Conservation (phyloP, 192 early-diverging fungal genomes). For the Thoreauomyces humboldtii region DNA sequence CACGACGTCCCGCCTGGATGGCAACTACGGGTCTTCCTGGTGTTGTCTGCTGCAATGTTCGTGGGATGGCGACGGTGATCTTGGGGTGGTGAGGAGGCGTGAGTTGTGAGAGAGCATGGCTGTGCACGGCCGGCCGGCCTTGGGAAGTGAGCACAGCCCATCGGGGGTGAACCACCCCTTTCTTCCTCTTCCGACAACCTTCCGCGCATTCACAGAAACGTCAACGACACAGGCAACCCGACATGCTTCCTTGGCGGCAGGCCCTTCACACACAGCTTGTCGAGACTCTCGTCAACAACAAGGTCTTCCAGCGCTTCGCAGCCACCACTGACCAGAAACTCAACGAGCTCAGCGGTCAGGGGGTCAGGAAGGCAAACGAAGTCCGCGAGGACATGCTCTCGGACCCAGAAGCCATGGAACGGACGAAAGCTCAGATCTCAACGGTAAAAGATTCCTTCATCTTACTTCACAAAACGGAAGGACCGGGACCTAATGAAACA, state of each 20-base stretch:
- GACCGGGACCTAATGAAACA: background rate
- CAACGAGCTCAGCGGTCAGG: slow-evolving; percentile 15
- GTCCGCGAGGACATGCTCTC: slow-evolving; percentile 3
- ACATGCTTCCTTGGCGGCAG: slow-evolving; percentile 27
- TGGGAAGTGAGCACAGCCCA: too few species aligned
- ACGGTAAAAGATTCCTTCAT: slow-evolving; percentile 4
- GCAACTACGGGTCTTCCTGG: too few species aligned
- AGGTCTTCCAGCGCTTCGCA: slow-evolving; percentile 12
- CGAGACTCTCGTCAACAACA: slow-evolving; percentile 21
- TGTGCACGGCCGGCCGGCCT: too few species aligned
- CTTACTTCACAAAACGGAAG: background rate
- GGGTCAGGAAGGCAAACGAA: slow-evolving; percentile 9
- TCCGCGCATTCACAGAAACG: too few species aligned
- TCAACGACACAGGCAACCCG: too few species aligned
- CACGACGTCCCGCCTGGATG: too few species aligned
- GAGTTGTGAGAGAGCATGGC: too few species aligned
- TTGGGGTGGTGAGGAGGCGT: too few species aligned
- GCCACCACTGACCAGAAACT: slow-evolving; percentile 18
- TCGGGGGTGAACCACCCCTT: too few species aligned
- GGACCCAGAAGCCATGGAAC: slow-evolving; percentile 13
- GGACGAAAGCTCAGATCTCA: slow-evolving; percentile 20
- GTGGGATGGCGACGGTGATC: too few species aligned
- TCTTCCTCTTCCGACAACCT: too few species aligned
- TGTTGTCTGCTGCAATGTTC: too few species aligned
- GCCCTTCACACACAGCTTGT: slow-evolving; percentile 19